phyloP scores from a whole-genome alignment of 805 yeast genomes.

The Myxozyma lipomycoides region DNA sequence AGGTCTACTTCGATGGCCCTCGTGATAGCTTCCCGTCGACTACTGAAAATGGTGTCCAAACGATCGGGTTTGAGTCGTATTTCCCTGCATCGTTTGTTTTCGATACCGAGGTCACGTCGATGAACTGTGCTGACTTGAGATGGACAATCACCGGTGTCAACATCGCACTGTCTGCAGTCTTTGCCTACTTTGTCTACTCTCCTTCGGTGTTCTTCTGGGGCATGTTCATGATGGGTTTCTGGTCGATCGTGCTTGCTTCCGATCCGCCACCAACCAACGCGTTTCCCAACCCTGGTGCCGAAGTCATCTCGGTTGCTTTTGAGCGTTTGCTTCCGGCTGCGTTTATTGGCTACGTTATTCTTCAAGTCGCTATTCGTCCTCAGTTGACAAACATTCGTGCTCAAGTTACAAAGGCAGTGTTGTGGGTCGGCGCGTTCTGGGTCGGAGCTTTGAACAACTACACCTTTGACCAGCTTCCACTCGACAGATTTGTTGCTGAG shows the following conservation, averaged over 20 bases:
- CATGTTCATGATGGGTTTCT: constrained; percentile 61
- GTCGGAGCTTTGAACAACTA: constrained; percentile 78
- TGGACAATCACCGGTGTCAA: constrained; percentile 53
- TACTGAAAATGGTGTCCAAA: constrained; percentile 53
- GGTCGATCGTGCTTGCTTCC: constrained; percentile 78
- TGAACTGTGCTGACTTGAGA: constrained; percentile 70
- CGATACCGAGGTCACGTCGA: constrained; percentile 39
- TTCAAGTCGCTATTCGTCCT: constrained; percentile 45
- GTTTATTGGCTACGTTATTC: constrained; percentile 65
- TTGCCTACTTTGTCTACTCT: constrained; percentile 47
- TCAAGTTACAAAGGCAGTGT: constrained; percentile 39
- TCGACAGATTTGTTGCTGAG: constrained; percentile 69
- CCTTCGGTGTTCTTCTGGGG: constrained; percentile 61
- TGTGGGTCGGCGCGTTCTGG: constrained; percentile 84
- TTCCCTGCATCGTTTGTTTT: constrained; percentile 74
- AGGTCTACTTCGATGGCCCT: constrained; percentile 54
- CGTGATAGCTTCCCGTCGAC: constrained; percentile 45
- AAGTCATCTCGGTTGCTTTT: constrained; percentile 64
- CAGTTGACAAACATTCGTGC: constrained; percentile 32
- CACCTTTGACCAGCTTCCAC: constrained; percentile 83
- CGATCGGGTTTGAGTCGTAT: constrained; percentile 59
- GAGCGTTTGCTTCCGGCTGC: constrained; percentile 71
- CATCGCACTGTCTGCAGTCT: constrained; percentile 51
- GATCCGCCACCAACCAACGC: constrained; percentile 69
- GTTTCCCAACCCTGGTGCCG: constrained; percentile 52